These are phyloP conservation scores for Trametes punicea DNA, from an alignment of 768 basidiomycete genomes.

Conservation along the genomic window DNA sequence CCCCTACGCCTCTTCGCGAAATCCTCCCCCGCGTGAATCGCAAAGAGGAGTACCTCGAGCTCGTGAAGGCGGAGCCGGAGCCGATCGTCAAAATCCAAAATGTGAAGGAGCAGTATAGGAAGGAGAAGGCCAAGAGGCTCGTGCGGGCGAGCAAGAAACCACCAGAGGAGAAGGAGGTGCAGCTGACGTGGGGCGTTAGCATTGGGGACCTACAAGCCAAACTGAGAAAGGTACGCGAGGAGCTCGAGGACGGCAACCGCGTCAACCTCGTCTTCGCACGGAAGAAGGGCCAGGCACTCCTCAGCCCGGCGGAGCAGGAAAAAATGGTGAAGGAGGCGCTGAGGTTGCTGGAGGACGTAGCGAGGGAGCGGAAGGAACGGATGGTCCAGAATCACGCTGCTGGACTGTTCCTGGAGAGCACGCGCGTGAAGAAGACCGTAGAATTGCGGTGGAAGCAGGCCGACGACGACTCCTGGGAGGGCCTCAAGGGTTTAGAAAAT, in stretches of 20 bases:
- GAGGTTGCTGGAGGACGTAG: constrained; percentile 43
- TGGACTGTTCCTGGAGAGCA: constrained; percentile 5
- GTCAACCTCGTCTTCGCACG: constrained; percentile 54
- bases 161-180: constrained; percentile 58
- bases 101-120: constrained; percentile 40
- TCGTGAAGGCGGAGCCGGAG: constrained; percentile 45
- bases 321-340: constrained; percentile 43
- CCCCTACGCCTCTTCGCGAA: constrained; percentile 33
- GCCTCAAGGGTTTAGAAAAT: not conserved
- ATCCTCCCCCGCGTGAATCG: constrained; percentile 46
- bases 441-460: constrained; percentile 12
- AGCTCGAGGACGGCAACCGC: constrained; percentile 56
- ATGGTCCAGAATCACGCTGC: constrained; percentile 33
- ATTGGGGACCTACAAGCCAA: constrained; percentile 64
- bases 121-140: constrained; percentile 35
- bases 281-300: constrained; percentile 44
- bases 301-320: constrained; percentile 38
- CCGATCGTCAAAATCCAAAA: constrained; percentile 62
- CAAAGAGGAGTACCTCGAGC: constrained; percentile 47
- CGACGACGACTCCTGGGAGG: constrained; percentile 7
- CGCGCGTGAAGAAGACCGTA: constrained; percentile 1
- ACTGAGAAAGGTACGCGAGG: constrained; percentile 51
- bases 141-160: constrained; percentile 25
- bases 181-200: constrained; percentile 66
- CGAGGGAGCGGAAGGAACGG: constrained; percentile 50